phyloP scores from a whole-genome alignment of 768 basidiomycete genomes.

The Lactifluus rugatus region DNA sequence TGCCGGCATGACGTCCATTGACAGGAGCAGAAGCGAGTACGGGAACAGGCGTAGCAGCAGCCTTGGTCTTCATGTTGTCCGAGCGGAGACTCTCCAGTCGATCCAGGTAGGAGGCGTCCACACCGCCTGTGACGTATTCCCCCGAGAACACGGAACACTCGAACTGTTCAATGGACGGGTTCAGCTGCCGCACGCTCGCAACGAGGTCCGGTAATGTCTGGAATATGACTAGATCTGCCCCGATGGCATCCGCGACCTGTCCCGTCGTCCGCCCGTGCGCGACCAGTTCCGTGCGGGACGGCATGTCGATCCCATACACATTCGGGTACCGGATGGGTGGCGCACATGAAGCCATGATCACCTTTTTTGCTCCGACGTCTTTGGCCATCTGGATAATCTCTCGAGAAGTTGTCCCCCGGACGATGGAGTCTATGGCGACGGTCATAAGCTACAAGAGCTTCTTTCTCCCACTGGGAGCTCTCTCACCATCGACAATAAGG shows the following conservation, averaged over 20 bases:
- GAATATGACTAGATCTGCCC: conserved; percentile 91
- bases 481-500: conserved; percentile 85
- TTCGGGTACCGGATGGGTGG: conserved; percentile 95
- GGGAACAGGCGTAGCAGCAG: conserved; percentile 1
- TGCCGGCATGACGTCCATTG: conserved; percentile 24
- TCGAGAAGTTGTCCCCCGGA: conserved; percentile 95
- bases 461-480: too few species aligned
- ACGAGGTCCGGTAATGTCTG: conserved; percentile 87
- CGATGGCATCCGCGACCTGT: conserved; percentile 90
- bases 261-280: conserved; percentile 97
- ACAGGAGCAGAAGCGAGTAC: not conserved
- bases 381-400: conserved; percentile 99
- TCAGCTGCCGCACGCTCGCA: conserved; percentile 76
- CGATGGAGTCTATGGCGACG: conserved; percentile 76
- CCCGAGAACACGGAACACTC: conserved; percentile 99
- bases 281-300: conserved; percentile 85
- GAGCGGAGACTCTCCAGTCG: conserved; percentile 68
- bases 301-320: conserved; percentile 99
- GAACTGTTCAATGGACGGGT: conserved; percentile 63
- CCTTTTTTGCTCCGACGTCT: conserved; percentile 93
- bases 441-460: not conserved
- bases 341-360: conserved; percentile 93
- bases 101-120: conserved; percentile 72
- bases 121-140: conserved; percentile 90
- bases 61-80: conserved; percentile 67